phyloP scores from a whole-genome alignment of 805 yeast species.

The Candida maesae region DNA sequence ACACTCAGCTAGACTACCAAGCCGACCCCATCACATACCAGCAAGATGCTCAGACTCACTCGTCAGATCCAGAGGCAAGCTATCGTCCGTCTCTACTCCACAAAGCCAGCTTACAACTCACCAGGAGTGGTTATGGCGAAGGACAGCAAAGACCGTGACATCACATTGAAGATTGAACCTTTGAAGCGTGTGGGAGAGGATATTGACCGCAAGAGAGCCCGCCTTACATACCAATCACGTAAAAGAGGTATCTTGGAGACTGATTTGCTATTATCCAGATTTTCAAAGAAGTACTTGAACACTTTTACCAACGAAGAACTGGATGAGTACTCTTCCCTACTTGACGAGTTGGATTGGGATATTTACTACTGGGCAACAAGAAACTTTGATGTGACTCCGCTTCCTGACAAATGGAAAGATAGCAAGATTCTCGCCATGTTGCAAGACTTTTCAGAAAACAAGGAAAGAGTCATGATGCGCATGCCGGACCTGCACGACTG shows the following conservation, averaged over 20 bases:
- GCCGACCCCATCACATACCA: background rate
- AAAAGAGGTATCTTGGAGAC: conserved; percentile 95
- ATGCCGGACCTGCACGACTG: conserved; percentile 65
- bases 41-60: conserved; percentile 8
- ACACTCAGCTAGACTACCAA: background rate
- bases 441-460: conserved; percentile 72
- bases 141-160: conserved; percentile 16
- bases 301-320: conserved; percentile 59
- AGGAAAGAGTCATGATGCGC: conserved; percentile 66
- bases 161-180: conserved; percentile 57
- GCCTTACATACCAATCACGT: conserved; percentile 85
- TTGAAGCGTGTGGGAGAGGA: conserved; percentile 72
- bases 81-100: conserved; percentile 9
- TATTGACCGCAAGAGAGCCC: conserved; percentile 72
- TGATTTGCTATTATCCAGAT: conserved; percentile 78
- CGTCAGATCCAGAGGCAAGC: conserved; percentile 1
- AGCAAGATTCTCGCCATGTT: conserved; percentile 58
- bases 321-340: conserved; percentile 77
- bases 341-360: conserved; percentile 99
- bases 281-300: conserved; percentile 72
- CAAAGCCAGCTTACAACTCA: conserved; percentile 17
- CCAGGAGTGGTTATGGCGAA: conserved; percentile 22
- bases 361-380: conserved; percentile 96
- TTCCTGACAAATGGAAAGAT: conserved; percentile 83
- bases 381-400: conserved; percentile 74